A percentile compares a stretch with the other conserved stretches of the same genome.
phyloP scores from a whole-genome alignment of 768 basidiomycete genomes.

The Amanita polypyramis region DNA sequence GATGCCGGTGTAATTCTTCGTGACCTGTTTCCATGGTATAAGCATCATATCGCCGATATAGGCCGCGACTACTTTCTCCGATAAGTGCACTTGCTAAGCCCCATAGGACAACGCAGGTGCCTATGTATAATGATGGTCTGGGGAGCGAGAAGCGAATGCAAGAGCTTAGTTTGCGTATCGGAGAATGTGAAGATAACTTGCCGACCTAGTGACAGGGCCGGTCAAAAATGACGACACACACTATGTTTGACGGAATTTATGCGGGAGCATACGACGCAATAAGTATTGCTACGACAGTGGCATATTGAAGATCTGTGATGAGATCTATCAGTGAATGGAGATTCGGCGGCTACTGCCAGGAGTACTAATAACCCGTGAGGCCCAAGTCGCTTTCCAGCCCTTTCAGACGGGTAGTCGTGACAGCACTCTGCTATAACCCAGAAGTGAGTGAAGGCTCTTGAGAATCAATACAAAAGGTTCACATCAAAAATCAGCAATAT shows the following conservation, averaged over 20 bases:
- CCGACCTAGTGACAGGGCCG: conserved; percentile 29
- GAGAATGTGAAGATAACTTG: no score
- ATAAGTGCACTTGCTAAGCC: conserved; percentile 53
- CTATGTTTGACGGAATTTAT: conserved; percentile 63
- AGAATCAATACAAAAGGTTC: conserved; percentile 9
- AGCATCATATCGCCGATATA: neutral
- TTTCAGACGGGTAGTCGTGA: conserved; percentile 40
- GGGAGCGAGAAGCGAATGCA: neutral
- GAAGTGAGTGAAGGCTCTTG: neutral
- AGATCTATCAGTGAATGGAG: neutral
- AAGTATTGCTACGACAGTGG: conserved; percentile 39
- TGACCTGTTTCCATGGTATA: conserved; percentile 25
- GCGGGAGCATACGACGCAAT: conserved; percentile 53
- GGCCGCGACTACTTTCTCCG: conserved; percentile 30
- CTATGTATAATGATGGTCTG: conserved; percentile 56
- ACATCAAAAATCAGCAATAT: conserved; percentile 60
- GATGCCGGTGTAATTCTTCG: conserved; percentile 43
- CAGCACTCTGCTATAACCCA: conserved; percentile 32
- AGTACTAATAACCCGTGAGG: conserved; percentile 25
- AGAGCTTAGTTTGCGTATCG: no score
- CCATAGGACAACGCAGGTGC: conserved; percentile 41
- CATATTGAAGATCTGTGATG: conserved; percentile 38
- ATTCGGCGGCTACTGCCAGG: conserved; percentile 12
- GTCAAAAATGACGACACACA: conserved; percentile 10
- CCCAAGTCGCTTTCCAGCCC: conserved; percentile 39